Base-by-base conservation (phyloP, 1,139 yeast species). In the Waltiozyma sp. region DNA sequence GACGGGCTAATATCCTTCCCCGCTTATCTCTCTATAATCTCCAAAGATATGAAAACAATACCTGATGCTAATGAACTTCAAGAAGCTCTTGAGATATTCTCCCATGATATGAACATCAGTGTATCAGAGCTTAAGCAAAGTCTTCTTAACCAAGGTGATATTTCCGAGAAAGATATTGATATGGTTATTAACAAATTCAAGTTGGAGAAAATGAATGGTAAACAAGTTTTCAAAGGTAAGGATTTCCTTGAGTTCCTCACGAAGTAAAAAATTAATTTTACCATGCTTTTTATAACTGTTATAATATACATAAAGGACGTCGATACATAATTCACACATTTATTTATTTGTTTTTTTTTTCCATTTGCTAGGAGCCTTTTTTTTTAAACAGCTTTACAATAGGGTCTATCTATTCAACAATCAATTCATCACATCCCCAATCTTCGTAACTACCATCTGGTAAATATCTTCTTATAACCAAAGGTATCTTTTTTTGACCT, bases 361-460 rank as follows among this genome's bases (percentile, higher is more conserved):
- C 28, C 35, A 38, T 41, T 36, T 15, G 23, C 35, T 39, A 14
- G 19, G 28, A 24, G 19, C 18, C 19, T 19, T 26, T 42, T 16
- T 24, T 35, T 14, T 15, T 8, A 10, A 10, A 8, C 19, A 24
- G 16, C 28, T 4, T 21, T 21, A 21, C 23, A 5, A 8, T 21
- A 26, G 13, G 13, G 11, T n/a, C 11, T 14, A 31, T 31, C 34
- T 31, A 31, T 31, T 91, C 97, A 48, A 88, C 86, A 60, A 91
- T 88, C 59, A 91, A 75, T 67, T 91, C 99, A 63, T 91, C 97
- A 59, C 96, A 93, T 40, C 96, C 95, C 98, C 98, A 91, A 63
- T 91, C 99, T 65, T 91, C 99, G 58, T 79, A 91, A 41, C 94
- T 80, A 8, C 97, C 96, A 62, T 93, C 98, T 1, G 99, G 98